Conservation (phyloP, 208 protist genomes). For the Acanthamoeba quina region DNA sequence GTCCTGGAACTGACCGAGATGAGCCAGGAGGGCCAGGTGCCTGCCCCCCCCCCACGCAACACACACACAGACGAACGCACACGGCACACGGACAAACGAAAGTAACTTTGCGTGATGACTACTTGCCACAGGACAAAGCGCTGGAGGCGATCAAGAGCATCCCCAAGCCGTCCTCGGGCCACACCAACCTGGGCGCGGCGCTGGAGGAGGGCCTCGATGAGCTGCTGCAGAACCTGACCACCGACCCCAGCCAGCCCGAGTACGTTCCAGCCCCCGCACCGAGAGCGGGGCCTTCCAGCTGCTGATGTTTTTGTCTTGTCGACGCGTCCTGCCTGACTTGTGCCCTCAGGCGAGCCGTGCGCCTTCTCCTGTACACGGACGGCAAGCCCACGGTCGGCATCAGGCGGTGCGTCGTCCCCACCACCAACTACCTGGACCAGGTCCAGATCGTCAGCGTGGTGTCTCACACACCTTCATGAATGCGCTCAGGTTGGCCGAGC, state of each 20-base stretch:
- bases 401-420: background rate
- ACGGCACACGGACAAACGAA: too few relatives aligned
- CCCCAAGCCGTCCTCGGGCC: conserved; percentile 27
- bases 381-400: conserved; percentile 27
- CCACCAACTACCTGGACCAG: background rate
- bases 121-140: background rate
- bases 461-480: background rate
- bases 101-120: too few relatives aligned
- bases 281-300: too few relatives aligned
- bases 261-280: background rate
- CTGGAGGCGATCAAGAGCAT: background rate
- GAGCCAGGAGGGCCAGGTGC: conserved; percentile 10
- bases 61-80: too few relatives aligned
- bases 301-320: background rate
- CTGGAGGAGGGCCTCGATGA: conserved; percentile 16
- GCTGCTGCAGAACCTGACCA: background rate
- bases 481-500: background rate
- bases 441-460: too few relatives aligned
- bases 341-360: background rate
- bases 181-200: conserved; percentile 27
- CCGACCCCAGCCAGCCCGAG: background rate
- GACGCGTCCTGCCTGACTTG: background rate
- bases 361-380: conserved; percentile 25
- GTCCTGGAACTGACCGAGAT: background rate
- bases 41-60: too few relatives aligned